Evolutionary conservation across 768 basidiomycete genomes (phyloP).

Genomic region (Dacryopinax primogenitus): DNA sequence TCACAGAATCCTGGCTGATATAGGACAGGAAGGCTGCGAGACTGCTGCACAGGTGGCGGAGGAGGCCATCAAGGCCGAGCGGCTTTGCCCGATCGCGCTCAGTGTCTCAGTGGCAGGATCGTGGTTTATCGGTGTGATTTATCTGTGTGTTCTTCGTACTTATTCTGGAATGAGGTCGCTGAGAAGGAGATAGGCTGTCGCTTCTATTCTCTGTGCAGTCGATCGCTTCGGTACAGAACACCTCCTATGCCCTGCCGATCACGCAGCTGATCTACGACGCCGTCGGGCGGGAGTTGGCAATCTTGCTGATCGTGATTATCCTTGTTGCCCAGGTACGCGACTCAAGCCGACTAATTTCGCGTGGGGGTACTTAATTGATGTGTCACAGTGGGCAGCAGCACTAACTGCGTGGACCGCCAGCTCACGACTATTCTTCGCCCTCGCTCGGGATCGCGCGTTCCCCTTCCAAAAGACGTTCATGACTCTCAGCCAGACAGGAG

Average conservation of each 20-base stretch:
- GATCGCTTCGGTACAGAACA: constrained; percentile 38
- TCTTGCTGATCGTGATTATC: constrained; percentile 42
- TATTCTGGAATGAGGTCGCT: not conserved
- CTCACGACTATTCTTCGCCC: constrained; percentile 43
- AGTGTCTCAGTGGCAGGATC: constrained; percentile 45
- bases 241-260: constrained; percentile 45
- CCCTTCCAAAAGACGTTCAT: constrained; percentile 38
- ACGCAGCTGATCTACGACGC: constrained; percentile 47
- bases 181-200: constrained; percentile 33
- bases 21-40: constrained; percentile 49
- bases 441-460: constrained; percentile 43
- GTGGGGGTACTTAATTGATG: not conserved
- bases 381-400: constrained; percentile 39
- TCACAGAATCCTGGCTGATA: constrained; percentile 33
- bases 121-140: constrained; percentile 43
- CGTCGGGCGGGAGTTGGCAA: constrained; percentile 35
- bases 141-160: constrained; percentile 18
- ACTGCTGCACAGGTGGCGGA: constrained; percentile 53
- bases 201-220: constrained; percentile 46
- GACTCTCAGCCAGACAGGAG: constrained; percentile 40
- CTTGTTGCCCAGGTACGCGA: constrained; percentile 28
- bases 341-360: not conserved
- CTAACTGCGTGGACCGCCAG: constrained; percentile 48
- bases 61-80: constrained; percentile 42
- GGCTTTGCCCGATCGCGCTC: constrained; percentile 46